Percentiles rank a stretch among this genome's conserved stretches.
These are phyloP conservation scores for Lachnellula subtilissima DNA, from an alignment of 2,329 filamentous ascomycete genomes.

Conservation along the genomic window DNA sequence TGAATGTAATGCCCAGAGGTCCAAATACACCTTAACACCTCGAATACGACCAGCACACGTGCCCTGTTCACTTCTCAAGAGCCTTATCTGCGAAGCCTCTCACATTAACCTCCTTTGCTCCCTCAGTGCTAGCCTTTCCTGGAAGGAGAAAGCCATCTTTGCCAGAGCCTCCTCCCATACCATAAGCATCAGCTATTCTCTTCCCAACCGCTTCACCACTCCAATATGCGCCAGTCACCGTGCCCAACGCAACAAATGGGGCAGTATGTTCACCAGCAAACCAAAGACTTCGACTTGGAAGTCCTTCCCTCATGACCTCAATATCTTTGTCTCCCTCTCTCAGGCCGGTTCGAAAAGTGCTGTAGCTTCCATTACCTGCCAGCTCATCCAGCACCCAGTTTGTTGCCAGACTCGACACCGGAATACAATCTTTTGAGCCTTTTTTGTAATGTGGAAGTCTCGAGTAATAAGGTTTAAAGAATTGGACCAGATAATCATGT, in stretches of 20 bases:
- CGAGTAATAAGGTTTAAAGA: conserved; percentile 62
- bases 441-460: conserved; percentile 53
- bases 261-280: conserved; percentile 75
- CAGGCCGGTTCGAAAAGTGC: conserved; percentile 61
- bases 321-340: conserved; percentile 55
- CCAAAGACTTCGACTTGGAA: conserved; percentile 45
- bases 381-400: conserved; percentile 62
- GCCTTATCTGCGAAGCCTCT: conserved; percentile 10
- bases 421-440: conserved; percentile 43
- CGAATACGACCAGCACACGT: not conserved
- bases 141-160: not conserved
- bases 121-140: not conserved
- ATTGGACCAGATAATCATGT: conserved; percentile 33
- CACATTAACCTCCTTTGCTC: conserved; percentile 11
- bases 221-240: conserved; percentile 88
- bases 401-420: conserved; percentile 53
- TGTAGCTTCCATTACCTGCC: conserved; percentile 63
- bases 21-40: not conserved
- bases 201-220: conserved; percentile 74
- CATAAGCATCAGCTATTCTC: conserved; percentile 56
- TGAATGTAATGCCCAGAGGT: not conserved
- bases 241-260: conserved; percentile 83
- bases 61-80: conserved; percentile 3
- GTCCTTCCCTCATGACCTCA: conserved; percentile 42
- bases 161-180: conserved; percentile 14